Percentiles rank a stretch among this genome's conserved stretches.
Evolutionary conservation across 441 rosid species (phyloP).

Genomic region (Erodium trifolium): DNA sequence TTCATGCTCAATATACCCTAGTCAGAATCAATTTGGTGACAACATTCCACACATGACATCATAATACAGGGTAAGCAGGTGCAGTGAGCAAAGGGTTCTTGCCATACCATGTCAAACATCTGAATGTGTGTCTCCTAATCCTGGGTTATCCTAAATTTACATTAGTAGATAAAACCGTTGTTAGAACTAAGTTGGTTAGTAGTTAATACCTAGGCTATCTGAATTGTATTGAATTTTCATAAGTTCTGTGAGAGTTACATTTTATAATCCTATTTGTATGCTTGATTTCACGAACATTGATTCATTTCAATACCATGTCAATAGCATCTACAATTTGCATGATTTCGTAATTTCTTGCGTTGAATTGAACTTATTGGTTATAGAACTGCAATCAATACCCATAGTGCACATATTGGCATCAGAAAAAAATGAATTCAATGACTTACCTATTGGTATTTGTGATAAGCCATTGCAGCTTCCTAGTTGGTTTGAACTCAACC

Average conservation of each 20-base stretch:
- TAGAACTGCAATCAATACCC: neutral
- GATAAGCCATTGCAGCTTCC: conserved; percentile 13
- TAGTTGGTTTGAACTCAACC: conserved; percentile 17
- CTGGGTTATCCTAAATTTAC: neutral
- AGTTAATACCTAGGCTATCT: neutral
- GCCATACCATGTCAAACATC: neutral
- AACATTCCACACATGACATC: neutral
- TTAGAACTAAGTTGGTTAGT: neutral
- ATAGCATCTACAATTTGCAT: neutral
- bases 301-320: neutral
- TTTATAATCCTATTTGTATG: neutral
- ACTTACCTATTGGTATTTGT: conserved; percentile 40
- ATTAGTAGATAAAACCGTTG: neutral
- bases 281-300: too few relatives aligned
- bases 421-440: neutral
- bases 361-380: conserved; percentile 1
- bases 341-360: neutral
- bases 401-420: too few relatives aligned
- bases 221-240: neutral
- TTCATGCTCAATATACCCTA: too few relatives aligned
- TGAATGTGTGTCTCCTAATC: neutral
- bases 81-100: neutral
- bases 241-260: neutral
- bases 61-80: neutral
- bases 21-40: too few relatives aligned